Percentiles rank a stretch among this genome's conserved stretches.
These are phyloP conservation scores for Quercus bicolor DNA, from an alignment of 306 rosid genomes.

Conservation along the genomic window DNA sequence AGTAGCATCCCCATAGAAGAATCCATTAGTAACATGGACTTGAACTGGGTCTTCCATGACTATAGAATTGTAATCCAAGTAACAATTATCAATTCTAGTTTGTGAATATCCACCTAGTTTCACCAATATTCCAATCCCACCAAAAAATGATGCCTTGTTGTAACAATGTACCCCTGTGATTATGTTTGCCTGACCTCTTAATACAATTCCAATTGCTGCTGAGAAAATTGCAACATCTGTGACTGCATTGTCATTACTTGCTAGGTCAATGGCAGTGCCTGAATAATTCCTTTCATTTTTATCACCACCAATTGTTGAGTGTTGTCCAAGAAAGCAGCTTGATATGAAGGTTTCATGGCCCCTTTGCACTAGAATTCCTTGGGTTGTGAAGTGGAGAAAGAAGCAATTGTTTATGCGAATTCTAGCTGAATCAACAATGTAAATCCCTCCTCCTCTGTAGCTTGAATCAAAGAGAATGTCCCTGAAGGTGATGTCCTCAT, in stretches of 20 bases:
- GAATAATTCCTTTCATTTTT: slow-evolving; percentile 41
- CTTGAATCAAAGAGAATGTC: slow-evolving; percentile 67
- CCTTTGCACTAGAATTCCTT: slow-evolving; percentile 52
- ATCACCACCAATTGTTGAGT: slow-evolving; percentile 55
- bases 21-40: slow-evolving; percentile 69
- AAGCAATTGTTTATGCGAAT: slow-evolving; percentile 58
- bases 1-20: slow-evolving; percentile 62
- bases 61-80: slow-evolving; percentile 59
- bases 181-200: slow-evolving; percentile 66
- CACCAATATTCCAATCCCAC: slow-evolving; percentile 61
- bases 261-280: slow-evolving; percentile 45
- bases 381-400: slow-evolving; percentile 62
- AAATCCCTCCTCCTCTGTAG: slow-evolving; percentile 58
- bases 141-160: slow-evolving; percentile 57
- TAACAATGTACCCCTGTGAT: slow-evolving; percentile 63
- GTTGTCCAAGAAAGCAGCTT: slow-evolving; percentile 59
- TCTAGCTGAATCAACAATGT: slow-evolving; percentile 44
- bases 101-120: slow-evolving; percentile 53
- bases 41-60: slow-evolving; percentile 74
- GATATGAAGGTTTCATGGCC: slow-evolving; percentile 66
- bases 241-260: slow-evolving; percentile 45
- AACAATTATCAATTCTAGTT: slow-evolving; percentile 63
- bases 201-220: slow-evolving; percentile 49
- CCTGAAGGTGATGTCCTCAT: slow-evolving; percentile 67
- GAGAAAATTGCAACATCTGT: slow-evolving; percentile 51